These are phyloP conservation scores for Pezicula radicicola DNA, from an alignment of 2,329 filamentous ascomycete species.

Conservation along the genomic window DNA sequence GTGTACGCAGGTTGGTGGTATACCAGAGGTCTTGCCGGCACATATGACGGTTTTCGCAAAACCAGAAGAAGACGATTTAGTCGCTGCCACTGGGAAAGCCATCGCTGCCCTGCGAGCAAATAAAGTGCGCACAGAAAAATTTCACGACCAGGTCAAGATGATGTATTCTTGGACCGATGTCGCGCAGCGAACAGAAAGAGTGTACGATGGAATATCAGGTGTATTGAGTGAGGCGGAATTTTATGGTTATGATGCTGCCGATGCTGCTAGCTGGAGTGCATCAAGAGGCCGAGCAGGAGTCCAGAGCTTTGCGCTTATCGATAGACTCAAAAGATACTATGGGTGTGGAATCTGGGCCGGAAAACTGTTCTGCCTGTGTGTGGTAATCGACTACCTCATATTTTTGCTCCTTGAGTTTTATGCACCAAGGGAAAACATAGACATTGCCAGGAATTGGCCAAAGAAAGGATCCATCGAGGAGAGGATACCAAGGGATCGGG, in stretches of 20 bases:
- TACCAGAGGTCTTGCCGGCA: constrained; percentile 89
- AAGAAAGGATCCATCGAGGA: constrained; percentile 50
- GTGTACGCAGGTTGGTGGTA: constrained; percentile 92
- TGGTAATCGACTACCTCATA: constrained; percentile 89
- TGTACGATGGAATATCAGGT: constrained; percentile 90
- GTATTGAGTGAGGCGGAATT: constrained; percentile 84
- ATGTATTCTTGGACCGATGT: constrained; percentile 99
- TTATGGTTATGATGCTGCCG: constrained; percentile 74
- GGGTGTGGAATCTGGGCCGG: constrained; percentile 98
- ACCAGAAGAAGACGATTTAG: constrained; percentile 93
- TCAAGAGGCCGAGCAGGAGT: constrained; percentile 66
- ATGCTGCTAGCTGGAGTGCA: constrained; percentile 61
- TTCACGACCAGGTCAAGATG: constrained; percentile 94
- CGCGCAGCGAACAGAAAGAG: constrained; percentile 86
- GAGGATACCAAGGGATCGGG: background rate
- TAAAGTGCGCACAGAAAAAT: constrained; percentile 85
- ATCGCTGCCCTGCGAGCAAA: constrained; percentile 84
- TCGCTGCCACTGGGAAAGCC: constrained; percentile 82
- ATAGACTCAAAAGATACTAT: constrained; percentile 93
- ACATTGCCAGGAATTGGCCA: constrained; percentile 89
- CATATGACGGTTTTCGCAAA: constrained; percentile 99
- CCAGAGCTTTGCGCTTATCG: constrained; percentile 88
- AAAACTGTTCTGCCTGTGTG: constrained; percentile 93
- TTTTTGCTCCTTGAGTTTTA: constrained; percentile 85
- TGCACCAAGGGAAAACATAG: constrained; percentile 81